Evolutionary conservation across 371 early-diverging fungal species (phyloP).

Genomic region (Mucor racemosus): DNA sequence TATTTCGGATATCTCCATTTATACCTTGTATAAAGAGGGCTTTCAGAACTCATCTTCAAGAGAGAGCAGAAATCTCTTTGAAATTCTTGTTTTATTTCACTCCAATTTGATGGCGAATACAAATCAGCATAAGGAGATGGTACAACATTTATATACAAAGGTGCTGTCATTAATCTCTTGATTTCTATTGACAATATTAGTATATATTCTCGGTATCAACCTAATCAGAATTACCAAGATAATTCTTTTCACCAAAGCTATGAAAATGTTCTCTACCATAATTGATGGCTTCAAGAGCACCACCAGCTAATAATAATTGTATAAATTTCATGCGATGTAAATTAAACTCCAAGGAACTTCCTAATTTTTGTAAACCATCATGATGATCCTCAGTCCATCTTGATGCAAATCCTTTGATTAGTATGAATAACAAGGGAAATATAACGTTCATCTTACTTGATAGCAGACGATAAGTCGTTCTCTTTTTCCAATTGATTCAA

Average conservation of each 20-base stretch:
- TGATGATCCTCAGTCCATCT: constrained; percentile 79
- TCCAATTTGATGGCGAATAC: constrained; percentile 56
- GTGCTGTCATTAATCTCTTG: constrained; percentile 69
- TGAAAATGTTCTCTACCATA: constrained; percentile 79
- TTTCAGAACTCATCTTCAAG: constrained; percentile 76
- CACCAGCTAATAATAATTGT: constrained; percentile 59
- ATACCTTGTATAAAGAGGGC: constrained; percentile 81
- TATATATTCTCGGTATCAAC: not conserved
- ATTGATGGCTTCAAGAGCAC: constrained; percentile 64
- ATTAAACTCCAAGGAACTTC: constrained; percentile 82
- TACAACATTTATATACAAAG: constrained; percentile 51
- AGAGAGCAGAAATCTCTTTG: constrained; percentile 88
- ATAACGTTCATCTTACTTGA: constrained; percentile 23
- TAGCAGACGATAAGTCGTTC: constrained; percentile 33
- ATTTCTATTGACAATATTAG: constrained; percentile 64
- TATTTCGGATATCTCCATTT: not conserved
- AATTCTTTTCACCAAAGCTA: constrained; percentile 65
- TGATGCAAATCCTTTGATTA: not conserved
- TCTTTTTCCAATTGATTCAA: constrained; percentile 36
- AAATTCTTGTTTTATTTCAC: constrained; percentile 74
- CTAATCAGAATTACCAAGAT: constrained; percentile 54
- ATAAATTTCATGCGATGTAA: constrained; percentile 81
- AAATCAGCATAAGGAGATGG: constrained; percentile 70
- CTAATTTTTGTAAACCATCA: constrained; percentile 59
- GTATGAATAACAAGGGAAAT: not conserved